Percentiles rank a stretch among this genome's conserved stretches.
phyloP scores from a whole-genome alignment of 371 early-diverging fungal genomes.

The Sporodiniella umbellata region DNA sequence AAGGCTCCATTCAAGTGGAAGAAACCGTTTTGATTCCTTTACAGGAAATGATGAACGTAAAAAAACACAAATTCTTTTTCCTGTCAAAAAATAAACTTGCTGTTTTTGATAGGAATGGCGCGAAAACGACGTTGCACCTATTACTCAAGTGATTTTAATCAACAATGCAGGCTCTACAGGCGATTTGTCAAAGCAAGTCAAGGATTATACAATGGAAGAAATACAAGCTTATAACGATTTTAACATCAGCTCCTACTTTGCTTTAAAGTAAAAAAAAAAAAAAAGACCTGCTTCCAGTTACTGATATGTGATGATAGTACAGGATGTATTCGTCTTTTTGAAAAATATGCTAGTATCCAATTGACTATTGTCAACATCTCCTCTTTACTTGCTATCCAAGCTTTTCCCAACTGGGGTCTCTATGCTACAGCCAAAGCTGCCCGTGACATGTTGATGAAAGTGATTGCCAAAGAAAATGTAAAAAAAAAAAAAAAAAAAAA shows the following conservation, averaged over 20 bases:
- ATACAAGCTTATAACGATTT: constrained; percentile 52
- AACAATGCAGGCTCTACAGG: constrained; percentile 86
- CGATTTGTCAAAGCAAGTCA: constrained; percentile 62
- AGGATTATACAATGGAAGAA: constrained; percentile 47
- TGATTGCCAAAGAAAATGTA: constrained; percentile 68
- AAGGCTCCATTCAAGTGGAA: constrained; percentile 16
- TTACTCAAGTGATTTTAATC: constrained; percentile 58
- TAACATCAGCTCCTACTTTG: constrained; percentile 56
- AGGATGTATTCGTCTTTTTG: constrained; percentile 25
- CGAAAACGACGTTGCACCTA: constrained; percentile 14
- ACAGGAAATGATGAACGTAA: constrained; percentile 10
- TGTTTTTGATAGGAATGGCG: constrained; percentile 16
- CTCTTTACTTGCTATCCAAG: constrained; percentile 76
- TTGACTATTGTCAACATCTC: constrained; percentile 77
- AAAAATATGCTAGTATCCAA: constrained; percentile 3
- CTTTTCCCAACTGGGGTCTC: constrained; percentile 79
- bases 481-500: too few relatives aligned
- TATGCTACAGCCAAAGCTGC: constrained; percentile 90
- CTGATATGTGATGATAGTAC: constrained; percentile 8
- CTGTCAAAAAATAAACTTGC: too few relatives aligned
- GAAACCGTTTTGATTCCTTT: constrained; percentile 15
- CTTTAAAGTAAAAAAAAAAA: constrained; percentile 39
- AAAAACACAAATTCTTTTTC: too few relatives aligned
- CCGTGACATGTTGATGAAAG: constrained; percentile 74
- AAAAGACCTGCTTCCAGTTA: background rate